Percentiles rank a stretch among this genome's conserved stretches.
Evolutionary conservation across 2,329 filamentous ascomycete species (phyloP).

Genomic region (Apiospora arundinis): DNA sequence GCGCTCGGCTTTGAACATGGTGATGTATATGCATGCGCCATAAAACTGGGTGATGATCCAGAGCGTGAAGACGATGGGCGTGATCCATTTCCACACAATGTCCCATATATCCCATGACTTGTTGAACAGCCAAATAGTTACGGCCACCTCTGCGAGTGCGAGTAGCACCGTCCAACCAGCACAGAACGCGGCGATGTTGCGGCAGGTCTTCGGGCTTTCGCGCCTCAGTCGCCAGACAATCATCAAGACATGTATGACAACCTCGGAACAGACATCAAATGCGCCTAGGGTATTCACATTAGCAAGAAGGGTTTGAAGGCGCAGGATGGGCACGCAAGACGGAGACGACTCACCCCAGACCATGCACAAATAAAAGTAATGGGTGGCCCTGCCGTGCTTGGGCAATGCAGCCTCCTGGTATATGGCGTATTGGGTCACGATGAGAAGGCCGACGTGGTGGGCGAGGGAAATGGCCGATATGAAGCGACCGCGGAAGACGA

Average conservation of each 20-base stretch:
- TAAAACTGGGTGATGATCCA: conserved; percentile 29
- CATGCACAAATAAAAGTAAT: not conserved
- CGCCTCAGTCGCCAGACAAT: not conserved
- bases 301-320: not conserved
- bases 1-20: conserved; percentile 25
- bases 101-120: conserved; percentile 28
- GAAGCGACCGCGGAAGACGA: conserved; percentile 28
- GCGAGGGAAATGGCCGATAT: conserved; percentile 29
- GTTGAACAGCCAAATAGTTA: conserved; percentile 28
- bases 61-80: conserved; percentile 25
- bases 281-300: not conserved
- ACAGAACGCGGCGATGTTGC: not conserved
- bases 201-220: not conserved
- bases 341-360: not conserved
- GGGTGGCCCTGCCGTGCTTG: conserved; percentile 24
- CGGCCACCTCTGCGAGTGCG: conserved; percentile 22
- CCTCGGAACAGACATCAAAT: not conserved
- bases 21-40: conserved; percentile 24
- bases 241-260: not conserved
- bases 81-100: conserved; percentile 25
- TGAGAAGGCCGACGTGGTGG: conserved; percentile 28
- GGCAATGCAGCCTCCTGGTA: conserved; percentile 25
- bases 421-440: conserved; percentile 27
- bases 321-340: not conserved
- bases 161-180: not conserved